These are phyloP conservation scores for Ampelocalamus luodianensis DNA, from an alignment of 176 grass and related monocot genomes.

Conservation along the genomic window DNA sequence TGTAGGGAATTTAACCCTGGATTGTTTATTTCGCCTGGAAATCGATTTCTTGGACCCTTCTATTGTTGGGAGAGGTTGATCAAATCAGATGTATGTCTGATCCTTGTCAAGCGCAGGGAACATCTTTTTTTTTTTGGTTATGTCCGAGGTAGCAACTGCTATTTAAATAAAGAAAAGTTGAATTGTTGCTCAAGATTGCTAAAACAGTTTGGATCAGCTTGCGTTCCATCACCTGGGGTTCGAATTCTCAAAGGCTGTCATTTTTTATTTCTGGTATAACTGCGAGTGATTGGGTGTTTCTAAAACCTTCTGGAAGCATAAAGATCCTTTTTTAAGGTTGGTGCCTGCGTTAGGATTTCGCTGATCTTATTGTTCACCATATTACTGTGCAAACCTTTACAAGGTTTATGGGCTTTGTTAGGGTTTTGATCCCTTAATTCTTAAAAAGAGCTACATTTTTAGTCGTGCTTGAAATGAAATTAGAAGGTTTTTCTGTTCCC, in stretches of 20 bases:
- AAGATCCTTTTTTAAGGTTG: neutral
- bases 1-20: neutral
- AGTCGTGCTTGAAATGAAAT: conserved; percentile 19
- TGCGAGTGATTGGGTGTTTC: neutral
- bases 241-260: neutral
- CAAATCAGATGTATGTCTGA: neutral
- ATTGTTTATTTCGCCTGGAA: neutral
- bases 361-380: neutral
- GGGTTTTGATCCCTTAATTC: neutral
- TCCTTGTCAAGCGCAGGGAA: neutral
- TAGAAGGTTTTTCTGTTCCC: neutral
- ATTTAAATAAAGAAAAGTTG: conserved; percentile 2
- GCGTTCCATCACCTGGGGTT: neutral
- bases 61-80: neutral
- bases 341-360: neutral
- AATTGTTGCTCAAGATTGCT: neutral
- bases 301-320: neutral
- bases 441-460: neutral
- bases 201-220: conserved; percentile 8
- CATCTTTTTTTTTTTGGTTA: neutral
- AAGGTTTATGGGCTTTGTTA: neutral
- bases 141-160: neutral
- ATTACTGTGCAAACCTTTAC: neutral
- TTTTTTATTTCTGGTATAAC: conserved; percentile 35
- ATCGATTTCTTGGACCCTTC: neutral